Evolutionary conservation across 768 basidiomycete genomes (phyloP).

Genomic region (Tricholoma flavovirens): DNA sequence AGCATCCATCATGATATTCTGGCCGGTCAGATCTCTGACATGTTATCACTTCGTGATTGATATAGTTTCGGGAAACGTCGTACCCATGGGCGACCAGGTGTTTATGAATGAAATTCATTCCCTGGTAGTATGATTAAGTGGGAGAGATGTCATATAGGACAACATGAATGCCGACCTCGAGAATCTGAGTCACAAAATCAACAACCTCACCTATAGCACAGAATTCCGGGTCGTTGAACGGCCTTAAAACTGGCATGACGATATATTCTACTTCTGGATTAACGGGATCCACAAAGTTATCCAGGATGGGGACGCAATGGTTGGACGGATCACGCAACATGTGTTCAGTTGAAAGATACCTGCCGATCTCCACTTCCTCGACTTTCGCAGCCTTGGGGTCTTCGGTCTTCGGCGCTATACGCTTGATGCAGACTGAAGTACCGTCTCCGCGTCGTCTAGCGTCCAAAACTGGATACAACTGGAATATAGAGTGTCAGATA

Average conservation of each 20-base stretch:
- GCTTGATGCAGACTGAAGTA: no score
- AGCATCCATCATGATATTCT: slow-evolving; percentile 35
- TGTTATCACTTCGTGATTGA: background rate
- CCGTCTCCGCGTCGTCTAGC: slow-evolving; percentile 1
- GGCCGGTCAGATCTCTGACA: slow-evolving; percentile 24
- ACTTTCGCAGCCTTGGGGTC: no score
- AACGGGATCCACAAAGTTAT: slow-evolving; percentile 15
- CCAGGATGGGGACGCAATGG: slow-evolving; percentile 14
- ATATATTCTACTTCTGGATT: slow-evolving; percentile 14
- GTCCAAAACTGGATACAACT: slow-evolving; percentile 9
- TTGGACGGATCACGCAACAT: slow-evolving; percentile 7
- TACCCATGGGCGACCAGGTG: slow-evolving; percentile 30
- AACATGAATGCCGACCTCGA: slow-evolving; percentile 4
- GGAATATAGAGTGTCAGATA: no score
- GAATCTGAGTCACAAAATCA: slow-evolving; percentile 28
- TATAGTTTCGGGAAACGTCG: background rate
- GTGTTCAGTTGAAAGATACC: background rate
- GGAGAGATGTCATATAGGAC: no score
- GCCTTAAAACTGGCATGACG: slow-evolving; percentile 32
- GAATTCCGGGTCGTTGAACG: slow-evolving; percentile 30
- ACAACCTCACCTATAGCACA: slow-evolving; percentile 21
- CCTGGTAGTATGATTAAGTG: slow-evolving; percentile 11
- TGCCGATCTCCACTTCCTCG: slow-evolving; percentile 2
- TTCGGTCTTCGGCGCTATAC: no score
- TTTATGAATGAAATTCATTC: slow-evolving; percentile 25